Evolutionary conservation across 108 stramenopile genomes (phyloP).

Genomic region (Ochromonas danica): DNA sequence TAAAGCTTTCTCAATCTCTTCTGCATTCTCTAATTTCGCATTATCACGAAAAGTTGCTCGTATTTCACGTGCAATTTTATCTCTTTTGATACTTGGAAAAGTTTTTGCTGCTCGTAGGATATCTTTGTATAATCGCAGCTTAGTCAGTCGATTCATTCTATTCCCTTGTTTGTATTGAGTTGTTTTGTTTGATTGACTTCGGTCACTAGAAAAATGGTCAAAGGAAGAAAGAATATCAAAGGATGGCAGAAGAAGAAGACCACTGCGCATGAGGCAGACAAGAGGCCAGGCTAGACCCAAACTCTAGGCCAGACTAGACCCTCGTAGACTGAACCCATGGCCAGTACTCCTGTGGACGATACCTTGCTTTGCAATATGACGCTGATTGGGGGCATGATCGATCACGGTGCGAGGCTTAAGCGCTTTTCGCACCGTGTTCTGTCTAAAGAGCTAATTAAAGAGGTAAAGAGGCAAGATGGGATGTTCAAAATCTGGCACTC

Average conservation of each 20-base stretch:
- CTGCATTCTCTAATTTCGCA: not conserved
- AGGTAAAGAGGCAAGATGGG: too few species aligned
- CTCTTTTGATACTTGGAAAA: slow-evolving; percentile 1
- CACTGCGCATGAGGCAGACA: too few species aligned
- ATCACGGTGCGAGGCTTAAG: not conserved
- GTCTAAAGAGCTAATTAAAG: too few species aligned
- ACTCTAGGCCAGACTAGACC: too few species aligned
- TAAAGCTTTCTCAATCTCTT: not conserved
- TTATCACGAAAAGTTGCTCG: not conserved
- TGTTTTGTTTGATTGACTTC: too few species aligned
- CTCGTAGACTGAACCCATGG: too few species aligned
- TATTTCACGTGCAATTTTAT: not conserved
- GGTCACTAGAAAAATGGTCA: too few species aligned
- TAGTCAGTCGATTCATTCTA: not conserved
- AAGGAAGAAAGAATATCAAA: too few species aligned
- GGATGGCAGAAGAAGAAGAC: too few species aligned
- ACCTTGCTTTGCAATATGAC: not conserved
- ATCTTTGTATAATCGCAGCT: not conserved
- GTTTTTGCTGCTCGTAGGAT: not conserved
- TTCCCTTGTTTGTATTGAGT: not conserved
- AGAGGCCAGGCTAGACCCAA: too few species aligned
- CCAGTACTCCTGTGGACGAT: not conserved
- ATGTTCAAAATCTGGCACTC: too few species aligned
- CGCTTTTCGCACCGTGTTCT: not conserved
- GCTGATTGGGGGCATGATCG: slow-evolving; percentile 1